phyloP scores from a whole-genome alignment of 768 basidiomycete species.

The Tulasnella sp. region DNA sequence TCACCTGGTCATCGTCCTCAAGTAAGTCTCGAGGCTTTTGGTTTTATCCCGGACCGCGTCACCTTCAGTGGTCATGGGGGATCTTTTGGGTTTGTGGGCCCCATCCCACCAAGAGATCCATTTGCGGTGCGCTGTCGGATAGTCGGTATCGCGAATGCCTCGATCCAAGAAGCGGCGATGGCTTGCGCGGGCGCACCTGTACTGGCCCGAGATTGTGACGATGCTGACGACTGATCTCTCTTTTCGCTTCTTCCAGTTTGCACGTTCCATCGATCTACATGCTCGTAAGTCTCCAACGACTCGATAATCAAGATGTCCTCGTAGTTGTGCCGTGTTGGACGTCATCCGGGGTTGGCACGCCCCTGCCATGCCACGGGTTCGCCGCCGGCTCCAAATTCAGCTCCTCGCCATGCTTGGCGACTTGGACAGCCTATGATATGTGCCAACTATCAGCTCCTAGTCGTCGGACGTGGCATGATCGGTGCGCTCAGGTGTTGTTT shows the following conservation, averaged over 20 bases:
- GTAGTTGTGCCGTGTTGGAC: neutral
- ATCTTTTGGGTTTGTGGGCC: constrained; percentile 17
- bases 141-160: neutral
- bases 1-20: constrained; percentile 71
- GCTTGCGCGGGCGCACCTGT: neutral
- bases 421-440: constrained; percentile 25
- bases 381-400: constrained; percentile 16
- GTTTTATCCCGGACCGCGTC: constrained; percentile 5
- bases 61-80: neutral
- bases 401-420: constrained; percentile 21
- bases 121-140: neutral
- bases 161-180: neutral
- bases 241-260: constrained; percentile 47
- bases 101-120: neutral
- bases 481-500: neutral
- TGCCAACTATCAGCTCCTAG: neutral
- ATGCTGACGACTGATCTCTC: constrained; percentile 23
- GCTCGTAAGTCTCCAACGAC: constrained; percentile 49
- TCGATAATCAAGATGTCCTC: constrained; percentile 15
- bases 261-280: constrained; percentile 76
- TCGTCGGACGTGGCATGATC: neutral
- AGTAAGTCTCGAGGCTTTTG: constrained; percentile 46
- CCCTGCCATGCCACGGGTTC: constrained; percentile 5
- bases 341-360: neutral
- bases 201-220: constrained; percentile 25